Evolutionary conservation across 306 rosid species (phyloP).

Genomic region (Prinsepia uniflora): DNA sequence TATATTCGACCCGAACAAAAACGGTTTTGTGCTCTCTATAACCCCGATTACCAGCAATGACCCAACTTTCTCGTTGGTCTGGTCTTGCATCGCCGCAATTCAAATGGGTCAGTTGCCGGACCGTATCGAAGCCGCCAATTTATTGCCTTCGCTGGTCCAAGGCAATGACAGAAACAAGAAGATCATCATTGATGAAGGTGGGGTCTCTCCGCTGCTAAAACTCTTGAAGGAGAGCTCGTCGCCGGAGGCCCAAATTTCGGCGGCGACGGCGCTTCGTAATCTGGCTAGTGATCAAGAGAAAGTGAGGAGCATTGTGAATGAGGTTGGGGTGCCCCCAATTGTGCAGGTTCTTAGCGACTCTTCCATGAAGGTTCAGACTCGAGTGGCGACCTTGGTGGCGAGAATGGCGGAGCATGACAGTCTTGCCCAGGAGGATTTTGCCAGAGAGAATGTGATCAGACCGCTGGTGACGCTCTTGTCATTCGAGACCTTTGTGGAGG

Average conservation of each 20-base stretch:
- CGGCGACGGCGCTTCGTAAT: constrained; percentile 43
- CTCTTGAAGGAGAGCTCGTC: constrained; percentile 53
- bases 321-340: constrained; percentile 49
- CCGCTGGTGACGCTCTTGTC: constrained; percentile 46
- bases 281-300: constrained; percentile 50
- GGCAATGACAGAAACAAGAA: constrained; percentile 69
- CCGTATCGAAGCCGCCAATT: constrained; percentile 57
- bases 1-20: constrained; percentile 43
- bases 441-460: constrained; percentile 65
- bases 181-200: constrained; percentile 66
- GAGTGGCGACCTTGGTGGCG: constrained; percentile 51
- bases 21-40: constrained; percentile 46
- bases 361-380: constrained; percentile 50
- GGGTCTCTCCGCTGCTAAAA: constrained; percentile 59
- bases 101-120: constrained; percentile 63
- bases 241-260: constrained; percentile 52
- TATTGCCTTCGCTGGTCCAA: constrained; percentile 49
- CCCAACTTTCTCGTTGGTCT: constrained; percentile 73
- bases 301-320: constrained; percentile 45
- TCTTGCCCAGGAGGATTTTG: constrained; percentile 59
- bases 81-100: constrained; percentile 64
- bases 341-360: constrained; percentile 59
- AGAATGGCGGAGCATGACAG: constrained; percentile 66
- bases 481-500: constrained; percentile 49
- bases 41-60: constrained; percentile 81